These are phyloP conservation scores for Schwanniomyces pseudopolymorphus DNA, from an alignment of 805 yeast genomes.

Conservation along the genomic window DNA sequence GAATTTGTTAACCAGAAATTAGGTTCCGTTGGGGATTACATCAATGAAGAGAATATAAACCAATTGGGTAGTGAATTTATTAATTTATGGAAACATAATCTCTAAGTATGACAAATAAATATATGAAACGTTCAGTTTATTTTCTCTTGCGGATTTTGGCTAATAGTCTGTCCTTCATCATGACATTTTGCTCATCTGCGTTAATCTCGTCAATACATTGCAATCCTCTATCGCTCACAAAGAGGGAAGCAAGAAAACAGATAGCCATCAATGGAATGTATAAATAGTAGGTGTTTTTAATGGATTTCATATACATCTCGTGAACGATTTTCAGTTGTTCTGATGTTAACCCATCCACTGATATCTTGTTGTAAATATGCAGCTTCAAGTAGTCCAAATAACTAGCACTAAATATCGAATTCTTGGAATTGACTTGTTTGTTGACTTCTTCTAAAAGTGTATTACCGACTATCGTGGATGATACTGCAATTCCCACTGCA, in stretches of 20 bases:
- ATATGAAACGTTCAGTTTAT: not conserved
- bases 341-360: constrained; percentile 17
- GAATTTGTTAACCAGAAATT: constrained; percentile 5
- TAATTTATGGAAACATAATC: not conserved
- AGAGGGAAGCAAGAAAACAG: constrained; percentile 29
- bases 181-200: not conserved
- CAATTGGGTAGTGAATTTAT: constrained; percentile 3
- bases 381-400: constrained; percentile 20
- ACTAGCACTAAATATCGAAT: not conserved
- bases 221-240: constrained; percentile 41
- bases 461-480: constrained; percentile 39
- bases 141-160: constrained; percentile 6
- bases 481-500: constrained; percentile 56
- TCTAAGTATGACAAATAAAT: not conserved
- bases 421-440: not conserved
- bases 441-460: constrained; percentile 25
- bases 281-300: constrained; percentile 31
- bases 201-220: constrained; percentile 29
- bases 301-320: constrained; percentile 26
- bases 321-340: constrained; percentile 18
- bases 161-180: not conserved
- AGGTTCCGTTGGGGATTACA: constrained; percentile 3
- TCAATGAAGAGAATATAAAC: constrained; percentile 1
- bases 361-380: constrained; percentile 17
- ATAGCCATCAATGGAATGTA: constrained; percentile 33